Conservation (phyloP, 257 asterid species). For the Scutellaria barbata region DNA sequence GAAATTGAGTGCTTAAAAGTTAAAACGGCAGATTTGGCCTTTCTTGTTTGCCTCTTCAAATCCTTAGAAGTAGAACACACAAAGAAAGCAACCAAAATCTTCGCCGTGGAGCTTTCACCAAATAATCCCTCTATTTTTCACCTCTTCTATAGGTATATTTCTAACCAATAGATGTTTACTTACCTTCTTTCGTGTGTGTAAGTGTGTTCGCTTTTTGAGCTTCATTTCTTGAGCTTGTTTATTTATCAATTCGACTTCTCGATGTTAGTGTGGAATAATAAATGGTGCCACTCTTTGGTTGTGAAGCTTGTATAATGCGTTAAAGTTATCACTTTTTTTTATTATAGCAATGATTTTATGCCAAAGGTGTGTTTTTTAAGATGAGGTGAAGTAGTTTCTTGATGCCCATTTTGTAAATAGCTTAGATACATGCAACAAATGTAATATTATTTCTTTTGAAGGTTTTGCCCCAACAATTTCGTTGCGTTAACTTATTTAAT, state of each 20-base stretch:
- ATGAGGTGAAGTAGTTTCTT: not conserved
- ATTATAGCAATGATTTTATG: not conserved
- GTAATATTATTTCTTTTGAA: not conserved
- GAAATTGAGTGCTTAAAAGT: no score
- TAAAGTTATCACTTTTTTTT: no score
- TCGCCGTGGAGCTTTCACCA: no score
- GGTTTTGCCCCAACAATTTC: no score
- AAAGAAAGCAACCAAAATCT: no score
- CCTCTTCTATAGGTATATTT: not conserved
- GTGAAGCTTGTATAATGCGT: no score
- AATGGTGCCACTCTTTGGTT: not conserved
- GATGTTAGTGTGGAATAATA: no score
- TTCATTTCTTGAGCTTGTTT: constrained; percentile 24
- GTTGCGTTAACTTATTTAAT: not conserved
- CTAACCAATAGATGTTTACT: no score
- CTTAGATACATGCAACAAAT: not conserved
- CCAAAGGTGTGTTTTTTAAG: not conserved
- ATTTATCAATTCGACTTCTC: not conserved
- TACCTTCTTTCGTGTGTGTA: not conserved
- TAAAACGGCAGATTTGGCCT: no score
- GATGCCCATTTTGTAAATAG: not conserved
- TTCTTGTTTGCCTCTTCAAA: no score
- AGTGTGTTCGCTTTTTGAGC: not conserved
- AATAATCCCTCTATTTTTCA: not conserved
- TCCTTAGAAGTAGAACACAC: no score